These are phyloP conservation scores for Amphicarpaea edgeworthii DNA, from an alignment of 306 rosid species.

Conservation along the genomic window DNA sequence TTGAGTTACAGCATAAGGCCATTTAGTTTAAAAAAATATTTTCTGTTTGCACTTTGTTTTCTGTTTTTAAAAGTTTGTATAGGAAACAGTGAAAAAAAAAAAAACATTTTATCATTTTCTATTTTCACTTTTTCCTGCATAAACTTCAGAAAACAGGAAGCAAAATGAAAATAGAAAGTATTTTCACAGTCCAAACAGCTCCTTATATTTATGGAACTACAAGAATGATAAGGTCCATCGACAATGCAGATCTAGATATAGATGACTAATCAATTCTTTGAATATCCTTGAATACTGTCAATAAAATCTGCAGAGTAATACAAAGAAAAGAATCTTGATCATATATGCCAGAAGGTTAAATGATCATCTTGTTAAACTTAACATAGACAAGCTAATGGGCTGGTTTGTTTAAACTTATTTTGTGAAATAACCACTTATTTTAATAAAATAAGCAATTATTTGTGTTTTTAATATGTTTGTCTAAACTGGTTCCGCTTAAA, in stretches of 20 bases:
- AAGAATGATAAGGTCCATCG: constrained; percentile 31
- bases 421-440: too few species aligned
- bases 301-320: constrained; percentile 9
- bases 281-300: constrained; percentile 35
- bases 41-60: background rate
- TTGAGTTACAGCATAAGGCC: constrained; percentile 3
- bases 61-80: background rate
- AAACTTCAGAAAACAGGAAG: background rate
- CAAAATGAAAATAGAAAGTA: background rate
- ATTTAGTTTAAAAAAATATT: background rate
- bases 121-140: background rate
- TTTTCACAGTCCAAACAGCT: background rate
- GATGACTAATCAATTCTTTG: constrained; percentile 25
- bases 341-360: constrained; percentile 20
- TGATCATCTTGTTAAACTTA: constrained; percentile 14
- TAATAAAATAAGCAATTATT: too few species aligned
- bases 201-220: constrained; percentile 22
- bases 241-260: constrained; percentile 26
- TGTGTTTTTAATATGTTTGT: too few species aligned
- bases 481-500: too few species aligned
- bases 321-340: constrained; percentile 14
- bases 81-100: background rate
- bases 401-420: too few species aligned
- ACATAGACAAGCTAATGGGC: constrained; percentile 1
- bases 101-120: background rate